Base-by-base conservation (phyloP, 2,329 filamentous ascomycete genomes). In the Cordyceps cicadae region DNA sequence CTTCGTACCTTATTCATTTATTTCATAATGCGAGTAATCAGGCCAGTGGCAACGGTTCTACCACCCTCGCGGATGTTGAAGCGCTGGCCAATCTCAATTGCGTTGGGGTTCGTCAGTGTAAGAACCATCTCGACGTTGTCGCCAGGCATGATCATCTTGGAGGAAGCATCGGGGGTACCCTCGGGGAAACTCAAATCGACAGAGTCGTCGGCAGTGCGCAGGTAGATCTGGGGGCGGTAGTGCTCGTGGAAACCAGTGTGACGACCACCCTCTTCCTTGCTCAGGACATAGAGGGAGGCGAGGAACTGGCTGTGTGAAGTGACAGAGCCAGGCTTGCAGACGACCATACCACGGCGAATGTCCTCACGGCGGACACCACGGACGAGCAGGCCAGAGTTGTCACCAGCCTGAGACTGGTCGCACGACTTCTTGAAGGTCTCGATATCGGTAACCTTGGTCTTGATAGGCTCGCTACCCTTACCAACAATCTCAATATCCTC, bases 361-460 rank as follows among this genome's bases (percentile, higher is more conserved):
- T 99, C 95, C 80, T 99, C 94, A 72, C 94, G 92, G 79, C 92
- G 92, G 72, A 99, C 79, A 82, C 94, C 93, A 79, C 94, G 91
- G 76, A 99, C 88, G 59, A 99, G 86, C 43, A 99, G 89, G 72
- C 94, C 94, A 29, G 94, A 97, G 87, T 97, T 99, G 79, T 99
- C 94, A 76, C 94, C 94, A 64, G 94, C 94, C 70, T 90, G 86
- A 62, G 93, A 96, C 79, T 96, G 91, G 62, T 97, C 92, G 77
- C 94, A 97, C 54, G 92, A 95, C 86, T 99, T 99, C 85, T 97
- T 97, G 85, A 99, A 99, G 67, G 93, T 99, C 83, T 99, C 94
- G 68, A 99, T 97, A 73, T 99, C 95, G 71, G 94, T 99, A 66
- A 99, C 93, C 84, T 97, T 97, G 77, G 94, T 97, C 87, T 95